phyloP scores from a whole-genome alignment of 257 asterid species.

The Solanum verrucosum region DNA sequence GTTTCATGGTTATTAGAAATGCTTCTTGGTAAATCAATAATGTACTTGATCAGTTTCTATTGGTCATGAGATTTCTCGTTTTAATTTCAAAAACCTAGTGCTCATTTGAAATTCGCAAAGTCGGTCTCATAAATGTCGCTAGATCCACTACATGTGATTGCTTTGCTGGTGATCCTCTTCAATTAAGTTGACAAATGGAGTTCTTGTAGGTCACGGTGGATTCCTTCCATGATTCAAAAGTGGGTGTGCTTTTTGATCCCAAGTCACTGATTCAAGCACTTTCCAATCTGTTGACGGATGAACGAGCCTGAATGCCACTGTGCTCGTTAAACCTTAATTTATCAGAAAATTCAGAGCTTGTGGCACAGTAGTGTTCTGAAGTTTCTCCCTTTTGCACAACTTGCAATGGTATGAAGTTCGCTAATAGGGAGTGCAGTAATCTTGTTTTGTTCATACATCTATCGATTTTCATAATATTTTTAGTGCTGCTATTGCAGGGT shows the following conservation, averaged over 20 bases:
- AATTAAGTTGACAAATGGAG: neutral
- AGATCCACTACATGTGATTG: neutral
- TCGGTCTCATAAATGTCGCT: neutral
- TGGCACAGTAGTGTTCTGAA: neutral
- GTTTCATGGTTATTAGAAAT: neutral
- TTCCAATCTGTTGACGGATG: slow-evolving; percentile 33
- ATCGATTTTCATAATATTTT: neutral
- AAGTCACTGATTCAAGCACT: slow-evolving; percentile 61
- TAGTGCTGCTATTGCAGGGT: neutral
- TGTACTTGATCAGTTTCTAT: neutral
- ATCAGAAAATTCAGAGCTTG: neutral
- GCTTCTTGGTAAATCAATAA: neutral
- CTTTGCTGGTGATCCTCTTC: neutral
- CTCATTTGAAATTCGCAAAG: neutral
- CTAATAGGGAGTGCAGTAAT: neutral
- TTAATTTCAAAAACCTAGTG: neutral
- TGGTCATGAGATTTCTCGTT: neutral
- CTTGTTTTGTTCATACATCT: neutral
- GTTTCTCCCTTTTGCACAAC: neutral
- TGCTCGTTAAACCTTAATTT: slow-evolving; percentile 4
- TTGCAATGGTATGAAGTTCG: neutral
- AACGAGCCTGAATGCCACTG: slow-evolving; percentile 1
- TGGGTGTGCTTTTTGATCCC: slow-evolving; percentile 64
- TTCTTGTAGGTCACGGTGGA: slow-evolving; percentile 69
- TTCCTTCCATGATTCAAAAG: slow-evolving; percentile 49